These are phyloP conservation scores for Ceratocystis diversiconidia DNA, from an alignment of 2,329 filamentous ascomycete species.

Conservation along the genomic window DNA sequence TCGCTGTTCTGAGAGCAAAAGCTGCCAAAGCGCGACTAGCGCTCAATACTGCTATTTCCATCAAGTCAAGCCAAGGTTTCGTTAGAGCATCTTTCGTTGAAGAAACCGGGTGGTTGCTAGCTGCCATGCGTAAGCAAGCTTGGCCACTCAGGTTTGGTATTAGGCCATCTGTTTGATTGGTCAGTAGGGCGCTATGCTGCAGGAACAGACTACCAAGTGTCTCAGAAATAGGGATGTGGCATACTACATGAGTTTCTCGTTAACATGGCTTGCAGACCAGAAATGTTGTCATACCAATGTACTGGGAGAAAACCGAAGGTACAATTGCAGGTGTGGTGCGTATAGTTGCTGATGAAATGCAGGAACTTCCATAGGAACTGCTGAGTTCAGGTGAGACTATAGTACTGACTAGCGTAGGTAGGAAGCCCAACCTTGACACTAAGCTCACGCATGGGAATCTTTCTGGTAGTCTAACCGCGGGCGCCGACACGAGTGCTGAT, in stretches of 20 bases:
- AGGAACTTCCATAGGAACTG: constrained; percentile 53
- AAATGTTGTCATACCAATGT: constrained; percentile 58
- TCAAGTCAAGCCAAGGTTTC: constrained; percentile 53
- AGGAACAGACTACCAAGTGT: background rate
- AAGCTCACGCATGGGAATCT: constrained; percentile 51
- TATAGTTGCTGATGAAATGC: constrained; percentile 35
- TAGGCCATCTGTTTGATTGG: constrained; percentile 36
- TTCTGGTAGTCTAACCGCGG: constrained; percentile 52
- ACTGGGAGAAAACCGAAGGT: constrained; percentile 49
- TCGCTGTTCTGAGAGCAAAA: constrained; percentile 59
- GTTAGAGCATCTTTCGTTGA: constrained; percentile 54
- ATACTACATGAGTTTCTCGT: constrained; percentile 31
- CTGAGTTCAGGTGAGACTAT: constrained; percentile 51
- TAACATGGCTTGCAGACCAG: constrained; percentile 54
- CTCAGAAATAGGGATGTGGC: constrained; percentile 17
- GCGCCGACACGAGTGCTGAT: constrained; percentile 48
- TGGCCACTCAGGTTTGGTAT: constrained; percentile 62
- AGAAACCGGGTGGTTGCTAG: constrained; percentile 51
- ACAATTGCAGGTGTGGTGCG: constrained; percentile 33
- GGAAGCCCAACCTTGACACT: constrained; percentile 58
- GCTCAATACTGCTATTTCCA: constrained; percentile 37
- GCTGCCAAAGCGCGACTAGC: constrained; percentile 63
- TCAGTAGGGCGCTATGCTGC: background rate
- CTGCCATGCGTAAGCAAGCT: constrained; percentile 51
- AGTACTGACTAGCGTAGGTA: constrained; percentile 47